phyloP scores from a whole-genome alignment of 1,284 basidiomycete genomes.

The Chondrostereum purpureum region DNA sequence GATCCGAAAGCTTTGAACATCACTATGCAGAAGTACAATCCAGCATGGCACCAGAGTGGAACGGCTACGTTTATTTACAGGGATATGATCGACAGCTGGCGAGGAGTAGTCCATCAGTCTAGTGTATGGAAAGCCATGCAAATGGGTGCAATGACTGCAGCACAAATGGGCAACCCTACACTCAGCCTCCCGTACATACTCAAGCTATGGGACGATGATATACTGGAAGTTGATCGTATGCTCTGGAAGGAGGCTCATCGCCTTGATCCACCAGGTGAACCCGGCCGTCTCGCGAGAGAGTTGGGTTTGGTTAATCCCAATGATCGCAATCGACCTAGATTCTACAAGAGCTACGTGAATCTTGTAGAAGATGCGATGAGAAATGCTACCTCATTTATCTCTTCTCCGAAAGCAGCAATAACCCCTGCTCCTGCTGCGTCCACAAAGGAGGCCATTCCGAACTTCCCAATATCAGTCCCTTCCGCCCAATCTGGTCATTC shows the following conservation, averaged over 20 bases:
- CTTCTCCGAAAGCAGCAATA: too few relatives aligned
- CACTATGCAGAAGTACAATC: neutral
- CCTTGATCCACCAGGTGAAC: slow-evolving; percentile 4
- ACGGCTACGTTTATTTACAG: neutral
- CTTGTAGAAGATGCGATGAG: neutral
- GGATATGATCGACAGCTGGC: neutral
- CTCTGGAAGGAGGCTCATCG: slow-evolving; percentile 4
- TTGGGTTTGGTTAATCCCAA: slow-evolving; percentile 10
- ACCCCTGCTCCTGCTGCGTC: slow-evolving; percentile 2
- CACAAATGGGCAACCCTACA: too few relatives aligned
- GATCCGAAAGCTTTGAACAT: neutral
- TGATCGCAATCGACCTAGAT: slow-evolving; percentile 8
- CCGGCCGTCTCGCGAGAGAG: slow-evolving; percentile 8
- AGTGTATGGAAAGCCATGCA: too few relatives aligned
- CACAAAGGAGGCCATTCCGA: slow-evolving; percentile 4
- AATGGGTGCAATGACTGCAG: too few relatives aligned
- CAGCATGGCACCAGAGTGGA: neutral
- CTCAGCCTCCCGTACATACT: too few relatives aligned
- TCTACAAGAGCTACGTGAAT: neutral
- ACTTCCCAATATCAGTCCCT: neutral
- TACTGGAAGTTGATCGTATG: slow-evolving; percentile 6
- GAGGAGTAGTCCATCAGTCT: too few relatives aligned
- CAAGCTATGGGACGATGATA: too few relatives aligned
- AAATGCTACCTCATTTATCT: too few relatives aligned
- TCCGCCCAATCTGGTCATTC: slow-evolving; percentile 11